Percentiles rank a stretch among this genome's conserved stretches.
These are phyloP conservation scores for Ganoderma resinaceum DNA, from an alignment of 1,284 basidiomycete species.

Conservation along the genomic window DNA sequence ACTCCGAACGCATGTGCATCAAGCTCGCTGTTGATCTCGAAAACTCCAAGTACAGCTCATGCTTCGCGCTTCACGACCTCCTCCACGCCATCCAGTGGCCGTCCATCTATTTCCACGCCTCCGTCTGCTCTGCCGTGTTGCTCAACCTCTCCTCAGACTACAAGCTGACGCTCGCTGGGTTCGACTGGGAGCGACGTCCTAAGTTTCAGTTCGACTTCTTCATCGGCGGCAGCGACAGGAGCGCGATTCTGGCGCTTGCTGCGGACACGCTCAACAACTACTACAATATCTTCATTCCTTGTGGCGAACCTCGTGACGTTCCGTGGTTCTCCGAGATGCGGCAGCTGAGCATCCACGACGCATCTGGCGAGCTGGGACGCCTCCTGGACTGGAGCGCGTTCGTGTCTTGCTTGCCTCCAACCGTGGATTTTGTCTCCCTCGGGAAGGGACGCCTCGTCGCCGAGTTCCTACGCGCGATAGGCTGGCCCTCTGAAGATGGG, in stretches of 20 bases:
- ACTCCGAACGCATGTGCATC: neutral
- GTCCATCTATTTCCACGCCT: neutral
- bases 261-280: neutral
- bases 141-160: neutral
- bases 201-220: slow-evolving; percentile 2
- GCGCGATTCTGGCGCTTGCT: neutral
- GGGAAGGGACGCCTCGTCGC: neutral
- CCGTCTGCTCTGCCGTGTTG: neutral
- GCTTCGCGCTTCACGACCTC: neutral
- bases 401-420: neutral
- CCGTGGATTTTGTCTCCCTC: neutral
- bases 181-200: neutral
- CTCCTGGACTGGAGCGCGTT: neutral
- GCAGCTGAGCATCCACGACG: neutral
- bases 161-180: neutral
- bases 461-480: neutral
- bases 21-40: neutral
- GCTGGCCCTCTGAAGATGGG: neutral
- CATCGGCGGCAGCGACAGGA: neutral
- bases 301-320: neutral
- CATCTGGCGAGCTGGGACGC: neutral
- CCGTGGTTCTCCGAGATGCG: neutral
- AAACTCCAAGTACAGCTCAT: neutral
- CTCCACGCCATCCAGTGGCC: neutral
- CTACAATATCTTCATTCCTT: neutral